Percentiles rank a stretch among this genome's conserved stretches.
Conservation (phyloP, 768 basidiomycete species). For the Holtermannia corniformis region DNA sequence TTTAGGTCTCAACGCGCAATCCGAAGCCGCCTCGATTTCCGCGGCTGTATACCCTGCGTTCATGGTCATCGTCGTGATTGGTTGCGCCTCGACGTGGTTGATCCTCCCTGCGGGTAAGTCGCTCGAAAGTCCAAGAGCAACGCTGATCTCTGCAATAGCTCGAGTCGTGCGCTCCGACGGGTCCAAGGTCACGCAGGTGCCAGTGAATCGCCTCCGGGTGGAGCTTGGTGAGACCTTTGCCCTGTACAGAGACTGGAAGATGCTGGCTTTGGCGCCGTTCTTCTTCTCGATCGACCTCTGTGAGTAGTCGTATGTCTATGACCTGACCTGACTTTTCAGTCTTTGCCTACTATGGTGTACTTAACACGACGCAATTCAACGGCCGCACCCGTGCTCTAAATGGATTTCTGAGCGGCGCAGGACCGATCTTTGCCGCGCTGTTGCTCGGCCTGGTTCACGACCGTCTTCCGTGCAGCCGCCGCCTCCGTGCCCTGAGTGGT, state of each 20-base stretch:
- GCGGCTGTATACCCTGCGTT: slow-evolving; percentile 41
- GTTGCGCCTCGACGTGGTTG: slow-evolving; percentile 41
- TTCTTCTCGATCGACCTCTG: too few species aligned
- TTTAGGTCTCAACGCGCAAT: slow-evolving; percentile 56
- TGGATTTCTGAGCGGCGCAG: slow-evolving; percentile 43
- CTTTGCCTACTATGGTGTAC: slow-evolving; percentile 46
- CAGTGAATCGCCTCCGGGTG: slow-evolving; percentile 25
- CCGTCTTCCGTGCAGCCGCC: slow-evolving; percentile 31
- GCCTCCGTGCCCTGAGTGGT: slow-evolving; percentile 44
- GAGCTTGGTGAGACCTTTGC: slow-evolving; percentile 26
- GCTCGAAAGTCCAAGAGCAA: too few species aligned
- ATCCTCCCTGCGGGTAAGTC: slow-evolving; percentile 43
- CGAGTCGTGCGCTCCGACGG: slow-evolving; percentile 46
- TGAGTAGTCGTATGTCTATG: too few species aligned
- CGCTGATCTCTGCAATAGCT: too few species aligned
- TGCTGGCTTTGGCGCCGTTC: too few species aligned
- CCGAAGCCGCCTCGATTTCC: slow-evolving; percentile 46
- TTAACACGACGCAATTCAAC: slow-evolving; percentile 45
- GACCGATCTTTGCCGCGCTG: slow-evolving; percentile 46
- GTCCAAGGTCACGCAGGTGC: slow-evolving; percentile 43
- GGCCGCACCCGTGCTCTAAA: slow-evolving; percentile 46
- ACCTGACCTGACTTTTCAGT: too few species aligned
- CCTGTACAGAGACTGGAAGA: slow-evolving; percentile 45
- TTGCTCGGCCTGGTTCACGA: slow-evolving; percentile 46
- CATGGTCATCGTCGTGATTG: slow-evolving; percentile 46